Base-by-base conservation (phyloP, 176 grass and related monocot genomes). In the Cenchrus americanus region DNA sequence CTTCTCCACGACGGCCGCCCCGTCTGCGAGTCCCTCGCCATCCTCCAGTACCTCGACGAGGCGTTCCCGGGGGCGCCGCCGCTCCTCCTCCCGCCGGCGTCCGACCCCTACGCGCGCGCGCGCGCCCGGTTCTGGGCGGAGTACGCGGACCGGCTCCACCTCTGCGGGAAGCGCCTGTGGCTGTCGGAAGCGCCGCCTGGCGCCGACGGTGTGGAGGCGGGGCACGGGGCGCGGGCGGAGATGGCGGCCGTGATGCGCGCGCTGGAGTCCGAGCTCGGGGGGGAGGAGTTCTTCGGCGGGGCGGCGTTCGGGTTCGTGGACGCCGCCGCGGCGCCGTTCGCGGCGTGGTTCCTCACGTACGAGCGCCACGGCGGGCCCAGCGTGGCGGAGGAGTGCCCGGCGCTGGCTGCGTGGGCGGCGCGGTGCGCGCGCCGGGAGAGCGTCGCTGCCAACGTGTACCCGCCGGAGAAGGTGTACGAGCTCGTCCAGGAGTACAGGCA, bases 21-120 rank as follows among this genome's bases (percentile, higher is more conserved):
- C 34, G 18, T 93, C n/a, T 85, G 68, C 78, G 94, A 96, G 72
- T 96, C 94, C 5, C 77, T 93, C 76, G 0, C 66, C 84, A 96
- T 96, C 81, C 18, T 96, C 12, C 5, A 85, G 4, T 96, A 93
- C 81, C 49, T 96, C 62, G 94, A 96, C 15, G 91, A 93, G 15
- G 85, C 75, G 12, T 96, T 82, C 72, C 34, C 86, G 0, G 18
- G 8, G 13, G 24, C 7, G 1, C 11, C 18, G 0, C 32, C 14
- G 0, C 27, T 30, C 27, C 27, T 30, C 27, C 27, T 30, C 27
- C 27, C 27, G 27, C 27, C 2, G 27, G 27, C 1, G 27, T 30
- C 27, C 27, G 27, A 30, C 27, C 27, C 27, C 27, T 30, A 30
- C 27, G 27, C 27, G 27, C 27, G 27, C 27, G 27, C 27, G 27